Conservation (phyloP, 108 stramenopile species). For the Nitzschia sp. region DNA sequence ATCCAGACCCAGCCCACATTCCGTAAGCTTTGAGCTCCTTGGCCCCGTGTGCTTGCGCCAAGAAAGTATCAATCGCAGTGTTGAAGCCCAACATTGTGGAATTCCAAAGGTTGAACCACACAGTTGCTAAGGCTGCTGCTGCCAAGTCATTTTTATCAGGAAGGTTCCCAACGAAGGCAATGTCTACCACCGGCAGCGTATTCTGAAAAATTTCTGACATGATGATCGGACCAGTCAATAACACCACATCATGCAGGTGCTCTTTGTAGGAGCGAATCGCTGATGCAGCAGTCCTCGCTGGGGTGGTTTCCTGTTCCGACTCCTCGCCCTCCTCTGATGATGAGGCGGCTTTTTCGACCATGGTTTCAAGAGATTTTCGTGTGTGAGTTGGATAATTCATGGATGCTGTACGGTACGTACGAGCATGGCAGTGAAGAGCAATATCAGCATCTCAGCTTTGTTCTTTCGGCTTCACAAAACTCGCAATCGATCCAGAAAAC, state of each 20-base stretch:
- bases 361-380: too few relatives aligned
- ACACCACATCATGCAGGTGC: constrained; percentile 25
- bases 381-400: too few relatives aligned
- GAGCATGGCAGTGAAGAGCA: too few relatives aligned
- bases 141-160: constrained; percentile 43
- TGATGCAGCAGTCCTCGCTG: too few relatives aligned
- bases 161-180: constrained; percentile 42
- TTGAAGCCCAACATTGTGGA: constrained; percentile 41
- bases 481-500: too few relatives aligned
- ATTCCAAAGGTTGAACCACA: constrained; percentile 55
- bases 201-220: constrained; percentile 46
- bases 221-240: constrained; percentile 35
- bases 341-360: too few relatives aligned
- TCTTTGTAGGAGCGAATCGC: constrained; percentile 7
- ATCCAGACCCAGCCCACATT: constrained; percentile 36
- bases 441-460: too few relatives aligned
- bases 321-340: not conserved
- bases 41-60: constrained; percentile 44
- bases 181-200: constrained; percentile 37
- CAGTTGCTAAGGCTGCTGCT: constrained; percentile 41
- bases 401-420: too few relatives aligned
- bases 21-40: constrained; percentile 33
- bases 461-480: too few relatives aligned
- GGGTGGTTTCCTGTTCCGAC: not conserved
- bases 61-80: constrained; percentile 46